phyloP scores from a whole-genome alignment of 768 basidiomycete species.

The Lactarius akahatsu region DNA sequence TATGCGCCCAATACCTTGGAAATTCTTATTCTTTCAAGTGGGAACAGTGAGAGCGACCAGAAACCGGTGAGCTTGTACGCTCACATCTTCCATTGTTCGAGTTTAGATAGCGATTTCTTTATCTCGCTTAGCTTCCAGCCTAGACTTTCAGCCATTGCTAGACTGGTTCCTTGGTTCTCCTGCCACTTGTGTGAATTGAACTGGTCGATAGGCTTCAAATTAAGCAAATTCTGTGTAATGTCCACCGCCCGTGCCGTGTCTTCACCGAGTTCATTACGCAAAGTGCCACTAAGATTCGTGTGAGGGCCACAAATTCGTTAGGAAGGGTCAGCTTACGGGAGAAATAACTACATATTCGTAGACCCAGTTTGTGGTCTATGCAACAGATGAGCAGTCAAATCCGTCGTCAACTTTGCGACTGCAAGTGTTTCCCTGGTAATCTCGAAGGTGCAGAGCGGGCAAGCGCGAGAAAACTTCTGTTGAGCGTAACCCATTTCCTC shows the following conservation, averaged over 20 bases:
- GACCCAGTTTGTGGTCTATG: constrained; percentile 29
- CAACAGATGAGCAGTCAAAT: constrained; percentile 35
- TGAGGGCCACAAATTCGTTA: not conserved
- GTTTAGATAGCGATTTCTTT: not conserved
- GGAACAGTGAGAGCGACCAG: not conserved
- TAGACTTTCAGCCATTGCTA: constrained; percentile 24
- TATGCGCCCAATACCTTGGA: constrained; percentile 53
- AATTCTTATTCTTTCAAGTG: constrained; percentile 37
- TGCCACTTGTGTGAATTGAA: constrained; percentile 23
- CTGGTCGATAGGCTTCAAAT: constrained; percentile 21
- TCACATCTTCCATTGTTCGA: constrained; percentile 14
- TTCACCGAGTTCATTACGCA: constrained; percentile 16
- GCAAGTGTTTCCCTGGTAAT: constrained; percentile 46
- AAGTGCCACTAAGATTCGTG: constrained; percentile 5
- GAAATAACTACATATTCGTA: constrained; percentile 27
- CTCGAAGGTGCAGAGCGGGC: constrained; percentile 40
- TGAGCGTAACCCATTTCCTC: constrained; percentile 51
- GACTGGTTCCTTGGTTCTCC: constrained; percentile 7
- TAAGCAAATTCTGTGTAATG: constrained; percentile 16
- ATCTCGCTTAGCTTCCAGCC: constrained; percentile 23
- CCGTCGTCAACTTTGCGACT: constrained; percentile 44
- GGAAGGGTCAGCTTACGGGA: constrained; percentile 38
- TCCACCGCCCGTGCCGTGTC: constrained; percentile 4
- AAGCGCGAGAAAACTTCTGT: constrained; percentile 39
- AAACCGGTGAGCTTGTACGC: not conserved